A percentile compares a stretch with the other conserved stretches of the same genome.
Evolutionary conservation across 2,329 filamentous ascomycete species (phyloP).

Genomic region (Curvularia eragrostidis): DNA sequence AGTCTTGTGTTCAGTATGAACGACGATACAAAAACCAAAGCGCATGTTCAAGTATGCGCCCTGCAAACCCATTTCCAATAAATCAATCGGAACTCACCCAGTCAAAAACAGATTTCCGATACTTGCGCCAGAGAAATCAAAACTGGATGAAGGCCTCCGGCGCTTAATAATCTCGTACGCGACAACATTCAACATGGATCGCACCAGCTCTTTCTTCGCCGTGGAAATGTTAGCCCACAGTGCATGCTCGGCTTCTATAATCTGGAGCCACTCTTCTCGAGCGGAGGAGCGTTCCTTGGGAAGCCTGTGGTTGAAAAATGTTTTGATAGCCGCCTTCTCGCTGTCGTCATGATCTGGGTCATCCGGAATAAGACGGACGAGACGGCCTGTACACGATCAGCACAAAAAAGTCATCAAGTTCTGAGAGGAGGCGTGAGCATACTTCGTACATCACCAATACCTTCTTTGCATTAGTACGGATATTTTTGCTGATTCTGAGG

Average conservation of each 20-base stretch:
- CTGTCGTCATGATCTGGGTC: constrained; percentile 57
- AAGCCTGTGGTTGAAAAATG: constrained; percentile 87
- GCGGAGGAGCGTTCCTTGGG: constrained; percentile 67
- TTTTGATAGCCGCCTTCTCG: constrained; percentile 73
- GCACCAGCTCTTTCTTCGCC: constrained; percentile 60
- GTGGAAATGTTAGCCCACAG: constrained; percentile 69
- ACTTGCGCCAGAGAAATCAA: constrained; percentile 59
- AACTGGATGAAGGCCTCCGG: constrained; percentile 54
- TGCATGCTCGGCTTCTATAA: constrained; percentile 80
- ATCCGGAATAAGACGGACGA: constrained; percentile 88
- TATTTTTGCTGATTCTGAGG: not conserved
- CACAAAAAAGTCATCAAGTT: not conserved
- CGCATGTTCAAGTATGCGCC: not conserved
- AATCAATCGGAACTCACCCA: constrained; percentile 47
- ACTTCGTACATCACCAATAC: constrained; percentile 79
- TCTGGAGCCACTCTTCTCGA: constrained; percentile 81
- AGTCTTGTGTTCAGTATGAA: not conserved
- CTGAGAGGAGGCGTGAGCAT: constrained; percentile 39
- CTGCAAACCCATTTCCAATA: not conserved
- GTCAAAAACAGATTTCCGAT: constrained; percentile 61
- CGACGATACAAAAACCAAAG: not conserved
- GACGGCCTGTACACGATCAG: constrained; percentile 66
- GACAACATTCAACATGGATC: constrained; percentile 58
- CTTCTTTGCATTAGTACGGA: constrained; percentile 35
- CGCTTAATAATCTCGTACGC: constrained; percentile 59